These are phyloP conservation scores for Lolium multiflorum DNA, from an alignment of 176 grass and related monocot genomes.

Conservation along the genomic window DNA sequence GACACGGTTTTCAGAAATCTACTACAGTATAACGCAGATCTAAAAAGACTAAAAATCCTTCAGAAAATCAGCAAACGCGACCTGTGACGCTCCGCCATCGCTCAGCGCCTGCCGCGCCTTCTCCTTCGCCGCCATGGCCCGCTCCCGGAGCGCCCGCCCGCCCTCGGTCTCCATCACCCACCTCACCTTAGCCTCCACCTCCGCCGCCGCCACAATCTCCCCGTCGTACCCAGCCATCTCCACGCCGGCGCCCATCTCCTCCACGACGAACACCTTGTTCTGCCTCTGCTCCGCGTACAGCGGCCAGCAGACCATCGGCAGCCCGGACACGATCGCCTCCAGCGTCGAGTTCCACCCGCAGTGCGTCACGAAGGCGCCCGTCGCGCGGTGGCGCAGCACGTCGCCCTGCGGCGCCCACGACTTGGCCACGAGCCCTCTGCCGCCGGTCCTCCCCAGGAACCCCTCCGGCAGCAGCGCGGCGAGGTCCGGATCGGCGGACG, in stretches of 20 bases:
- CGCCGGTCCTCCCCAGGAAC: not conserved
- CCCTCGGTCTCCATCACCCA: constrained; percentile 1
- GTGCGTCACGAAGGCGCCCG: constrained; percentile 80
- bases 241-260: constrained; percentile 44
- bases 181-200: constrained; percentile 24
- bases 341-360: constrained; percentile 93
- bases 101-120: not conserved
- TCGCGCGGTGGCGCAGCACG: constrained; percentile 43
- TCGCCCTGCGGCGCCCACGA: constrained; percentile 17
- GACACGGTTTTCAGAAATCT: no score
- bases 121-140: not conserved
- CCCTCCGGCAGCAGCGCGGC: constrained; percentile 4
- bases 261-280: constrained; percentile 65
- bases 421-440: not conserved
- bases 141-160: not conserved
- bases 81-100: not conserved
- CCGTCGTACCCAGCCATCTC: constrained; percentile 27
- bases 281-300: constrained; percentile 57
- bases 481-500: not conserved
- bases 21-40: no score
- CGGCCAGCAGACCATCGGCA: constrained; percentile 70
- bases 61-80: not conserved
- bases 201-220: not conserved
- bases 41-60: no score
- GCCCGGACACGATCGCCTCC: constrained; percentile 57